Base-by-base conservation (phyloP, 176 grass and related monocot species). In the Triticum urartu region DNA sequence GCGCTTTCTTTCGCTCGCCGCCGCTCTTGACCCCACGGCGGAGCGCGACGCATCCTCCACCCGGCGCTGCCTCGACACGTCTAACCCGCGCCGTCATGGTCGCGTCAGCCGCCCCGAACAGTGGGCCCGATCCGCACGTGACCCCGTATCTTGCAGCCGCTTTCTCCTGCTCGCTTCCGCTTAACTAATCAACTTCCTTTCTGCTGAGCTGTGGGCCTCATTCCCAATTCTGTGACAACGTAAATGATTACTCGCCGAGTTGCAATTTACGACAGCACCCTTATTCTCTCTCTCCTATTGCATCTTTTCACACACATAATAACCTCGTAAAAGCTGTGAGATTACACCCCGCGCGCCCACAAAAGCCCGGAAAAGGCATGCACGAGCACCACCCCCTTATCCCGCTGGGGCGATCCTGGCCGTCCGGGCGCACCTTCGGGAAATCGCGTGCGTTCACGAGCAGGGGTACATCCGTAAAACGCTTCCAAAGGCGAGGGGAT, bases 61-160 rank as follows among this genome's bases (percentile, higher is more conserved):
- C 25, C 81, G 39, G 7, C 52, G 40, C 0, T 35, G 15, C 24
- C 38, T 88, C 22, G 77, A 38, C 50, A 54, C 63, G 76, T 40
- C 6, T 1, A 24, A 24, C 12, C 26, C 63, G 4, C 74, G 18
- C 13, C 20, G 13, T 83, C 80, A 66, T 17, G 43, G 25, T 75
- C 5, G 15, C 81, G 69, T 77, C 77, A 91, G 63, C 61, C 12
- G 43, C 5, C 7, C 4, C 45, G 26, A 3, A 0, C n/a, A 0
- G 60, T 17, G 80, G 80, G 68, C 9, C 75, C 72, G 0, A 10
- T n/a, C 3, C 81, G 45, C 89, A 81, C 76, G 81, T 88, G 61
- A 5, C 63, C 20, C 26, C 22, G 62, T 58, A 78, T 77, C 60
- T n/a, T 24, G 1, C 26, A n/a, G 14, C 40, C 17, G 6, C 15